Base-by-base conservation (phyloP, 1,139 yeast genomes). In the Geotrichum reessii region DNA sequence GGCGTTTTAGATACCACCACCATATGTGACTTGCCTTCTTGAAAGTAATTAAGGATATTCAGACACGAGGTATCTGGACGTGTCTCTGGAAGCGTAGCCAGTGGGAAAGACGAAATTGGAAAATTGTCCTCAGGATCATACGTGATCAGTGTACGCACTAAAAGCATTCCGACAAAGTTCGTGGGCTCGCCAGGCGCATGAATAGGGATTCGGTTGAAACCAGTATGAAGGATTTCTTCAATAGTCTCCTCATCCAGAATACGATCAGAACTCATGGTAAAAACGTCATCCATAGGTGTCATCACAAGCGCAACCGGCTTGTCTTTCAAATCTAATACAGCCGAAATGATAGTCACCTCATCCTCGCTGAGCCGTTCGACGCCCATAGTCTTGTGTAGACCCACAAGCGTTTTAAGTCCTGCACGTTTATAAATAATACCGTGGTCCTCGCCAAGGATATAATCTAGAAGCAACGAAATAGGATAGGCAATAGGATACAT, bases 11-110 rank as follows among this genome's bases (percentile, higher is more conserved):
- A 85, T 12, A 93, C 97, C 49, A 92, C 86, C 66, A 95, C 93
- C 99, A 93, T 93, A 73, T 93, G 99, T 1, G 96, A 86, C 72
- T 91, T 92, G 62, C 99, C 99, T 72, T 92, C 98, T 74, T 93
- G 99, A 79, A 93, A 93, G 73, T 92, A 93, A 73, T 93, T 93
- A 68, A 93, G 79, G 64, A 93, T 92, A 73, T 93, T 92, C 69
- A 93, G 78, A 73, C 98, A 93, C 3, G 97, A 90, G 1, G 98
- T 92, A 57, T 87, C 92, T 42, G 90, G 86, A 1, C 87, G 84
- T 0, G 99, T 93, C 74, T 93, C 98, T 0, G 99, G 99, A 54
- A 93, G 79, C 0, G 98, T 93, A 1, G 98, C 98, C 68, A 93
- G 79, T 8, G 98, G 97, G 78, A 93, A 93, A 7, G 93, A 83